phyloP scores from a whole-genome alignment of 2,329 filamentous ascomycete genomes.

The Xylariaceae sp. region DNA sequence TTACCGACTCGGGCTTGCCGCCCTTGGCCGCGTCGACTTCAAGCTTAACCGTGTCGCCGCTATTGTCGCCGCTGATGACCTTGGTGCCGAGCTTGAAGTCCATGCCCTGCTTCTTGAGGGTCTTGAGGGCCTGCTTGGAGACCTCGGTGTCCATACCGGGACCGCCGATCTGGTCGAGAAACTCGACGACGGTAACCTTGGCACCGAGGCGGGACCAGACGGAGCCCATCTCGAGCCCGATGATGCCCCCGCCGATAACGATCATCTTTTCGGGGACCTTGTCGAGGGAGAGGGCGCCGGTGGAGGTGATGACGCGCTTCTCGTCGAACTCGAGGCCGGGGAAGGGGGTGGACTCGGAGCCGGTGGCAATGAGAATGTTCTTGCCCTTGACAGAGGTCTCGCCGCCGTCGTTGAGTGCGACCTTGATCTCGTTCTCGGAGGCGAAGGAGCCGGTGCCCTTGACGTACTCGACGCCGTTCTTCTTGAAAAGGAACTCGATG shows the following conservation, averaged over 20 bases:
- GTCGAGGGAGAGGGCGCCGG: conserved; percentile 82
- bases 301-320: conserved; percentile 95
- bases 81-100: conserved; percentile 99
- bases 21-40: conserved; percentile 91
- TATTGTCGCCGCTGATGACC: conserved; percentile 80
- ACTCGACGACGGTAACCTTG: conserved; percentile 97
- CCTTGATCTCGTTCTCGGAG: conserved; percentile 86
- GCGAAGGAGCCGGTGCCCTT: conserved; percentile 87
- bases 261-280: conserved; percentile 95
- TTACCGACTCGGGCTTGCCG: conserved; percentile 85
- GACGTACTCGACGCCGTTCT: conserved; percentile 97
- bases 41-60: conserved; percentile 73
- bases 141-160: conserved; percentile 97
- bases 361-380: conserved; percentile 98
- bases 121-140: conserved; percentile 86
- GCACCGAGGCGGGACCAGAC: conserved; percentile 93
- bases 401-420: conserved; percentile 85
- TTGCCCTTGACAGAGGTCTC: conserved; percentile 84
- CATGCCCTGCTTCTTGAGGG: conserved; percentile 92
- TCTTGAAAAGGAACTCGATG: conserved; percentile 97
- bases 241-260: conserved; percentile 97
- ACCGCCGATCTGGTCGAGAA: conserved; percentile 91
- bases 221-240: conserved; percentile 96
- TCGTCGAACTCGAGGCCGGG: conserved; percentile 94
- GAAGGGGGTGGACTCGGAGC: conserved; percentile 93